phyloP scores from a whole-genome alignment of 2,329 filamentous ascomycete genomes.

The Alternaria novae-zelandiae region DNA sequence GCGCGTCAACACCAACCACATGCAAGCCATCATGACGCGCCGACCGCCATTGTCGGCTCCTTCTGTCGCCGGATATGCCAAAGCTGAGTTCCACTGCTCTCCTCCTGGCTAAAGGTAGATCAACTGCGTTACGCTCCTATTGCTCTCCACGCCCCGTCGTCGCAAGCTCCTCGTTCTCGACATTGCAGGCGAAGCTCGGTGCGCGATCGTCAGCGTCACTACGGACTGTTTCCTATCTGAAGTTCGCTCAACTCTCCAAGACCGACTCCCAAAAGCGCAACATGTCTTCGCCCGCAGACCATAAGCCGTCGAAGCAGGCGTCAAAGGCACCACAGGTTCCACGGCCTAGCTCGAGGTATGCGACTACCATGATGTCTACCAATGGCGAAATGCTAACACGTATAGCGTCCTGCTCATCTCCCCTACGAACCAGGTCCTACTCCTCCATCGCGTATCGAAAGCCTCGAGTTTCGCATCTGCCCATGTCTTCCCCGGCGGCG shows the following conservation, averaged over 20 bases:
- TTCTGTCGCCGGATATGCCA: conserved; percentile 35
- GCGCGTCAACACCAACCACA: conserved; percentile 27
- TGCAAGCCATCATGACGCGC: conserved; percentile 27
- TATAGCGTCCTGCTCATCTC: conserved; percentile 82
- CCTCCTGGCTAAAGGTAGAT: conserved; percentile 13
- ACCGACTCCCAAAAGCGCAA: conserved; percentile 15
- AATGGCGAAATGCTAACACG: background rate
- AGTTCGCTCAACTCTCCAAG: background rate
- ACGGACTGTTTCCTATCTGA: background rate
- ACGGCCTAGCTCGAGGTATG: conserved; percentile 69
- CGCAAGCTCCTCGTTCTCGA: background rate
- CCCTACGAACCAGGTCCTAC: conserved; percentile 82
- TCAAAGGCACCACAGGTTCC: conserved; percentile 55
- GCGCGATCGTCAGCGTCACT: background rate
- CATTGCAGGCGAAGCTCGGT: background rate
- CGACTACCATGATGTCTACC: background rate
- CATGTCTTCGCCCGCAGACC: conserved; percentile 45
- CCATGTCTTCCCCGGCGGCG: conserved; percentile 94
- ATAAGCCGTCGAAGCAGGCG: conserved; percentile 36
- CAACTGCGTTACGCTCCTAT: background rate
- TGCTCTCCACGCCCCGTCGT: background rate
- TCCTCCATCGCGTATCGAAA: conserved; percentile 83
- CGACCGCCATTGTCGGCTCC: conserved; percentile 11
- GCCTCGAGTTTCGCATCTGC: conserved; percentile 87
- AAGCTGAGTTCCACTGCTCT: conserved; percentile 16